Conservation (phyloP, 2,329 filamentous ascomycete species). For the Fusarium humuli region DNA sequence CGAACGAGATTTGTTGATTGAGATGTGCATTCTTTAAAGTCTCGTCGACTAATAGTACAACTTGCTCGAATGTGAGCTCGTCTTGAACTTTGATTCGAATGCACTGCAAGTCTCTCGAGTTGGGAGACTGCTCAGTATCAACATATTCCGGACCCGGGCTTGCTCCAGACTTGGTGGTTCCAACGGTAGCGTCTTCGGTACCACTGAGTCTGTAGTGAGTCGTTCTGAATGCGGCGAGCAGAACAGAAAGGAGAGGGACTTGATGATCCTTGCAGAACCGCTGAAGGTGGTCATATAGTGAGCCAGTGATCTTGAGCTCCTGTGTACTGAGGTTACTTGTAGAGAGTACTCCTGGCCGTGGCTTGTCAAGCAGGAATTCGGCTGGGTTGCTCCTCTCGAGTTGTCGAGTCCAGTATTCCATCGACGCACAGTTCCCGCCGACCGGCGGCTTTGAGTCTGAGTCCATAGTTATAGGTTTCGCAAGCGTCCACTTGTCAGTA, state of each 20-base stretch:
- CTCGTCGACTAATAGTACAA: neutral
- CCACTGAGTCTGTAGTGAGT: neutral
- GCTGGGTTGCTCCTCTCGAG: constrained; percentile 15
- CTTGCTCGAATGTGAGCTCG: neutral
- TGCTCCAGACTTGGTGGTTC: neutral
- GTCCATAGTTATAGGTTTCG: neutral
- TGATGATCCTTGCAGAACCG: neutral
- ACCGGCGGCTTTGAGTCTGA: neutral
- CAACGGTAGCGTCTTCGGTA: neutral
- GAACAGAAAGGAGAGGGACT: neutral
- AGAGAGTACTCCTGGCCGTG: neutral
- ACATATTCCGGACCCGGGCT: neutral
- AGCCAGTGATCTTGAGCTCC: neutral
- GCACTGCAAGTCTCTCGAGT: neutral
- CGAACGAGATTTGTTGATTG: neutral
- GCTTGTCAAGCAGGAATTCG: neutral
- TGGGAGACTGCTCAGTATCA: neutral
- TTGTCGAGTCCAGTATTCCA: constrained; percentile 41
- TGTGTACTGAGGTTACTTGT: neutral
- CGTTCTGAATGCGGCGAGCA: neutral
- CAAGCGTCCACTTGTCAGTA: neutral
- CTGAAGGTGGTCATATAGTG: neutral
- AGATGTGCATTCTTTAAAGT: neutral
- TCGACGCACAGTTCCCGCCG: neutral
- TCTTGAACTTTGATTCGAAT: neutral